Evolutionary conservation across 2,329 filamentous ascomycete species (phyloP).

Genomic region (Allantophomopsis cytisporea): DNA sequence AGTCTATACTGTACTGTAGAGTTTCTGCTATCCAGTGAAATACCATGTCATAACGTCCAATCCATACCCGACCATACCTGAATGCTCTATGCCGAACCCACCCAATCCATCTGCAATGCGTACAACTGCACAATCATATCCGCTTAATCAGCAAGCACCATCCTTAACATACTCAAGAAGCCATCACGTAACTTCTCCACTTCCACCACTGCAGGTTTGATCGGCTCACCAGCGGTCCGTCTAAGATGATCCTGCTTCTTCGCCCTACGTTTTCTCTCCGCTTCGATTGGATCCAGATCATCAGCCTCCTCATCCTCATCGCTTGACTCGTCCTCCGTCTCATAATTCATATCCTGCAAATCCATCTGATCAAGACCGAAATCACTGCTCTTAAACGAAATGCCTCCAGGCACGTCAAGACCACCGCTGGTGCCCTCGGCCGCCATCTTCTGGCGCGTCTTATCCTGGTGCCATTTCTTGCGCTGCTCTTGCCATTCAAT

Average conservation of each 20-base stretch:
- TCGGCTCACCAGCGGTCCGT: conserved; percentile 69
- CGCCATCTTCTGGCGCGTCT: conserved; percentile 98
- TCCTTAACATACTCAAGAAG: conserved; percentile 70
- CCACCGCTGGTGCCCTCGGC: conserved; percentile 49
- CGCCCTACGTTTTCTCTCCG: conserved; percentile 65
- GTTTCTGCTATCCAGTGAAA: no score
- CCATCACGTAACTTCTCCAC: conserved; percentile 67
- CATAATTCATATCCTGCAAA: conserved; percentile 73
- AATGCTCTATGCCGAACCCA: no score
- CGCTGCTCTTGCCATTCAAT: conserved; percentile 90
- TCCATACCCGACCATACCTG: no score
- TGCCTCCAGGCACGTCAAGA: conserved; percentile 32
- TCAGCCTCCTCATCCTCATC: conserved; percentile 61
- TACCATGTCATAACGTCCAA: no score
- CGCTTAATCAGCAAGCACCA: conserved; percentile 60
- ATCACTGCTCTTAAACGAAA: conserved; percentile 62
- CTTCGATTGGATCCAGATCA: conserved; percentile 74
- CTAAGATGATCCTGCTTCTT: conserved; percentile 71
- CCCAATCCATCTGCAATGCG: no score
- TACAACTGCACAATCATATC: no score
- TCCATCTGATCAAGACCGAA: conserved; percentile 86
- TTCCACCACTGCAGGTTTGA: conserved; percentile 68
- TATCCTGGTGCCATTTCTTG: conserved; percentile 97
- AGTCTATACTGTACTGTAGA: no score
- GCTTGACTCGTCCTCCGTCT: conserved; percentile 50